Percentiles rank a stretch among this genome's conserved stretches.
These are phyloP conservation scores for Chalciporus piperatus DNA, from an alignment of 768 basidiomycete species.

Conservation along the genomic window DNA sequence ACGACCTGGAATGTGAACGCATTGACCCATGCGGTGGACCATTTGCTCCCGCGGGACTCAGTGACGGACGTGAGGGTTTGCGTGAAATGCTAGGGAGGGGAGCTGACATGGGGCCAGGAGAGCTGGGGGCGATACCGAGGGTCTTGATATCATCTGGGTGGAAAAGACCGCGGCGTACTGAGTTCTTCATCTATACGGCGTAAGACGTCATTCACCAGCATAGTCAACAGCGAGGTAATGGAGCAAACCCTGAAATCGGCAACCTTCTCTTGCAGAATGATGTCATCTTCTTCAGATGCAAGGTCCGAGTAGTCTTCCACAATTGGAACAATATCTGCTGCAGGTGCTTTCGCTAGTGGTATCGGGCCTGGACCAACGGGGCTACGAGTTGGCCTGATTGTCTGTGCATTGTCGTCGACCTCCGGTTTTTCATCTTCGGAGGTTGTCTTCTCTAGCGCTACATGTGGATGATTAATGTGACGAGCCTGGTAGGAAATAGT, in stretches of 20 bases:
- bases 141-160: slow-evolving; percentile 90
- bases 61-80: slow-evolving; percentile 51
- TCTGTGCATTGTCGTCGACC: slow-evolving; percentile 74
- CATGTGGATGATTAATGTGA: not conserved
- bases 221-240: not conserved
- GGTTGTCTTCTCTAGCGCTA: slow-evolving; percentile 62
- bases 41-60: slow-evolving; percentile 42
- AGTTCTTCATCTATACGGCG: slow-evolving; percentile 60
- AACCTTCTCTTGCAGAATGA: slow-evolving; percentile 70
- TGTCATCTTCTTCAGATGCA: slow-evolving; percentile 73
- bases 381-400: slow-evolving; percentile 74
- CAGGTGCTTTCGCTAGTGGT: slow-evolving; percentile 58
- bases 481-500: not conserved
- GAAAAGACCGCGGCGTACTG: slow-evolving; percentile 70
- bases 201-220: not conserved
- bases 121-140: slow-evolving; percentile 49
- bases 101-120: slow-evolving; percentile 64
- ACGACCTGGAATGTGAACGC: slow-evolving; percentile 55
- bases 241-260: slow-evolving; percentile 73
- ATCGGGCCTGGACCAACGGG: slow-evolving; percentile 51
- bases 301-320: slow-evolving; percentile 93
- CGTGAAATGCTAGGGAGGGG: slow-evolving; percentile 57
- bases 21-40: slow-evolving; percentile 27
- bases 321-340: slow-evolving; percentile 61
- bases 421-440: slow-evolving; percentile 54